Evolutionary conservation across 768 basidiomycete species (phyloP).

Genomic region (Panus rudis): DNA sequence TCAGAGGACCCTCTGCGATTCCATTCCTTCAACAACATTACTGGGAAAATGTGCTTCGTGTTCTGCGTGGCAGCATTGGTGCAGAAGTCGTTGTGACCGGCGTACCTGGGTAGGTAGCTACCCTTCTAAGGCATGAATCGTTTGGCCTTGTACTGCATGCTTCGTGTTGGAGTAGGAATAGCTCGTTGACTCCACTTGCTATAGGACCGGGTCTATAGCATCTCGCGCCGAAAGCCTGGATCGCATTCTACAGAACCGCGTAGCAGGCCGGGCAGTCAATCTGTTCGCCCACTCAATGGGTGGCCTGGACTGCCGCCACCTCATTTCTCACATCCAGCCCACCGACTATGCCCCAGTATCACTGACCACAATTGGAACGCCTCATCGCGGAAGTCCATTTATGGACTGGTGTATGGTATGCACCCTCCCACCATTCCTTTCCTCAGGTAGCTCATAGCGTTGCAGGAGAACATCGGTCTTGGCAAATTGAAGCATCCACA

Average conservation of each 20-base stretch:
- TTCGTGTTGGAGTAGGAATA: too few relatives aligned
- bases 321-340: constrained; percentile 83
- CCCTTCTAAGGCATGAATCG: too few relatives aligned
- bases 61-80: constrained; percentile 73
- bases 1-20: constrained; percentile 75
- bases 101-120: constrained; percentile 72
- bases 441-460: constrained; percentile 1
- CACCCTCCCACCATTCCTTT: neutral
- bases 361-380: constrained; percentile 84
- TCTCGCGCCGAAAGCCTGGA: constrained; percentile 76
- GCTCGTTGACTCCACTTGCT: too few relatives aligned
- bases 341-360: constrained; percentile 79
- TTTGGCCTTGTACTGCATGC: too few relatives aligned
- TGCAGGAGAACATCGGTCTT: constrained; percentile 84
- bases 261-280: constrained; percentile 77
- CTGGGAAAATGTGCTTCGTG: constrained; percentile 82
- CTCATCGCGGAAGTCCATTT: constrained; percentile 94
- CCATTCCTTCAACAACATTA: constrained; percentile 86
- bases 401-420: constrained; percentile 96
- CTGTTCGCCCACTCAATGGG: constrained; percentile 98
- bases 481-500: constrained; percentile 41
- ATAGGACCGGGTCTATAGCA: constrained; percentile 82
- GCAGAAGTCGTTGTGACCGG: constrained; percentile 95
- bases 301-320: constrained; percentile 88
- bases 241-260: constrained; percentile 55